Evolutionary conservation across 164 flowering plant species (phyloP).

Genomic region (Aristolochia californica): DNA sequence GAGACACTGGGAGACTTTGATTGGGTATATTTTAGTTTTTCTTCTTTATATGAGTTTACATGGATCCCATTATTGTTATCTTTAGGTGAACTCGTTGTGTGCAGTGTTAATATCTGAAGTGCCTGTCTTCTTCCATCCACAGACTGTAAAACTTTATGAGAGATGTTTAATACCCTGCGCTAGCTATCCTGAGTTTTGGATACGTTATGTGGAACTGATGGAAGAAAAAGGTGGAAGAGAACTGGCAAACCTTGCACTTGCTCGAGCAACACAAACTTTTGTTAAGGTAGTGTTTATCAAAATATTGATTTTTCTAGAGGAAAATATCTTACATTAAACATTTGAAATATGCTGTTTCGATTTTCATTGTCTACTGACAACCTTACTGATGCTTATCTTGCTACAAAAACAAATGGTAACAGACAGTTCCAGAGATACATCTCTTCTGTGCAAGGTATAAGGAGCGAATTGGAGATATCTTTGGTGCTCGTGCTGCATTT

Average conservation of each 20-base stretch:
- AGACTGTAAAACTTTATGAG: conserved; percentile 85
- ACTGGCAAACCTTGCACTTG: conserved; percentile 62
- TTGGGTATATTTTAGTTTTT: conserved; percentile 37
- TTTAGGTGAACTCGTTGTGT: conserved; percentile 1
- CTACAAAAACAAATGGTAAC: conserved; percentile 9
- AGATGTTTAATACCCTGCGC: conserved; percentile 95
- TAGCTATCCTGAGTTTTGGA: conserved; percentile 86
- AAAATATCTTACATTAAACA: too few relatives aligned
- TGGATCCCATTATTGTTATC: conserved; percentile 7
- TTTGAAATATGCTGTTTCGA: too few relatives aligned
- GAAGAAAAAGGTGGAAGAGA: conserved; percentile 86
- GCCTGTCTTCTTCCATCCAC: conserved; percentile 11
- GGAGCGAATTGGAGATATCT: conserved; percentile 62
- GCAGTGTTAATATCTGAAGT: conserved; percentile 12
- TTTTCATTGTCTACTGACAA: too few relatives aligned
- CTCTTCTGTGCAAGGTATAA: conserved; percentile 63
- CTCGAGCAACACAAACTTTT: conserved; percentile 57
- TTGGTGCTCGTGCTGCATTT: conserved; percentile 58
- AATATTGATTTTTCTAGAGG: neutral
- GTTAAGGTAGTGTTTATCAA: conserved; percentile 43
- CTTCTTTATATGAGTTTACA: neutral
- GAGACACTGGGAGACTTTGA: conserved; percentile 80
- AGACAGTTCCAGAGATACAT: conserved; percentile 63
- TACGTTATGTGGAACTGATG: conserved; percentile 75
- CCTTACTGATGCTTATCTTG: too few relatives aligned